Conservation (phyloP, 2,329 filamentous ascomycete genomes). For the Chrysoporthe deuterocubensis region DNA sequence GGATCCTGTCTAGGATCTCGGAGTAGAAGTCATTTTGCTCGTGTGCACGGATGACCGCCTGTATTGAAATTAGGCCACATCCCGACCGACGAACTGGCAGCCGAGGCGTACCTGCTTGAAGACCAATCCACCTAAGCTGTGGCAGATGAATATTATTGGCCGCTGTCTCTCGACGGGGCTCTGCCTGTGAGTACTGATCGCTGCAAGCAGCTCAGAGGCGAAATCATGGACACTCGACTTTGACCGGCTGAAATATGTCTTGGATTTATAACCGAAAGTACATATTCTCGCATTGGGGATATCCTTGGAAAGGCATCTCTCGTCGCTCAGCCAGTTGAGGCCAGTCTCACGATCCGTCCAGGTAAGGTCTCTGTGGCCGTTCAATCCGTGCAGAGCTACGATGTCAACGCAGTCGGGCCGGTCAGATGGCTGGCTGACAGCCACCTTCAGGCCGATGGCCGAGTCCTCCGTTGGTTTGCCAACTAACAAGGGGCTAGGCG, state of each 20-base stretch:
- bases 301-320: neutral
- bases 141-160: neutral
- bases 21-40: conserved; percentile 1
- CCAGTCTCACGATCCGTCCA: neutral
- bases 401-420: neutral
- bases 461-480: neutral
- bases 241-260: conserved; percentile 10
- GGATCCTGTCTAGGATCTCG: neutral
- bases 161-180: neutral
- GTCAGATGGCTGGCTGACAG: neutral
- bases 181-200: neutral
- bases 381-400: neutral
- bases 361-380: neutral
- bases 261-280: conserved; percentile 2
- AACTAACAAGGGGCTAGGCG: neutral
- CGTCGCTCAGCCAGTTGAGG: conserved; percentile 4
- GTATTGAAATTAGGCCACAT: neutral
- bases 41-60: conserved; percentile 2
- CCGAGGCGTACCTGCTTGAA: neutral
- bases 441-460: neutral
- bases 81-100: neutral
- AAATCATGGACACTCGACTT: neutral
- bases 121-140: conserved; percentile 3
- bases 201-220: neutral
- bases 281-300: neutral